phyloP scores from a whole-genome alignment of 345 rosid species.

The Lepidium aucheri region DNA sequence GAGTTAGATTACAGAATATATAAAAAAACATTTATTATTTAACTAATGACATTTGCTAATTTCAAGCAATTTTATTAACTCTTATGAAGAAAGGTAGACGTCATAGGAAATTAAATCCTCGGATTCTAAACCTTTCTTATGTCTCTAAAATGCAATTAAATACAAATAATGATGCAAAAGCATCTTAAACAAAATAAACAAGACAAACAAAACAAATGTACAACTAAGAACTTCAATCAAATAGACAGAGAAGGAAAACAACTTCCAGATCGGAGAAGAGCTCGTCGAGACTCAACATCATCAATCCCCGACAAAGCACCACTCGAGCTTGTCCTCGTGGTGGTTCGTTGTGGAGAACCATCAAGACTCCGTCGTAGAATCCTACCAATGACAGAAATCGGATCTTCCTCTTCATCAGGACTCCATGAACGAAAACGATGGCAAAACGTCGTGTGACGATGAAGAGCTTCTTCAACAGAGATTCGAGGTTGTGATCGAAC shows the following conservation, averaged over 20 bases:
- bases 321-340: conserved; percentile 24
- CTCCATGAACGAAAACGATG: conserved; percentile 34
- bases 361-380: conserved; percentile 56
- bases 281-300: conserved; percentile 23
- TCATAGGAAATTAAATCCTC: conserved; percentile 24
- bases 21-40: not conserved
- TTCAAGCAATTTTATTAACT: not conserved
- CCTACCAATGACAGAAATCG: conserved; percentile 52
- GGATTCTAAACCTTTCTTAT: conserved; percentile 20
- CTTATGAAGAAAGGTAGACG: conserved; percentile 8
- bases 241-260: conserved; percentile 57
- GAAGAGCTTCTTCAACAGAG: conserved; percentile 47
- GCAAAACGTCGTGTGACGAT: conserved; percentile 50
- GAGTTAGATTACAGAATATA: not conserved
- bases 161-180: not conserved
- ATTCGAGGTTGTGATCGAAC: conserved; percentile 31
- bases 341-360: conserved; percentile 30
- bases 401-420: conserved; percentile 45
- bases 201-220: conserved; percentile 8
- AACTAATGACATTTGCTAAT: conserved; percentile 12
- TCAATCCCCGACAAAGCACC: conserved; percentile 36
- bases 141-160: conserved; percentile 4
- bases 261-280: conserved; percentile 49
- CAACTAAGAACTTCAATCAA: conserved; percentile 16
- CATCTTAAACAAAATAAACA: conserved; percentile 1